Evolutionary conservation across 2,329 filamentous ascomycete species (phyloP).

Genomic region (Ophiostoma sp.): DNA sequence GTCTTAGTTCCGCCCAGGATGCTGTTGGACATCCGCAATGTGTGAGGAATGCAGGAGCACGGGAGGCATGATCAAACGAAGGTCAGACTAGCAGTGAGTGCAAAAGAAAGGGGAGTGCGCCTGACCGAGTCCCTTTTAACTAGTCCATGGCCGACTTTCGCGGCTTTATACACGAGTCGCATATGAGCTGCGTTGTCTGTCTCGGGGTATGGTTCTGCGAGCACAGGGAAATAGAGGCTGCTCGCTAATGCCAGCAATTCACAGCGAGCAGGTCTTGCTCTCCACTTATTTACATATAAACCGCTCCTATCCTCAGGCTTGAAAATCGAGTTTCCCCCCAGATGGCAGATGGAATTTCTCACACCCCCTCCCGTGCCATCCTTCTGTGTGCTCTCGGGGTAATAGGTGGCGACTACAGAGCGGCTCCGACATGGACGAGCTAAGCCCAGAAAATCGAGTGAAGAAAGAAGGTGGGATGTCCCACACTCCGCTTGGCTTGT

Average conservation of each 20-base stretch:
- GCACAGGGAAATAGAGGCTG: background rate
- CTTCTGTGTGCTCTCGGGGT: constrained; percentile 11
- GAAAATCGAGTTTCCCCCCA: background rate
- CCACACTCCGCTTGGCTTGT: background rate
- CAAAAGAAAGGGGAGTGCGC: no score
- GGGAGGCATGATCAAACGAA: no score
- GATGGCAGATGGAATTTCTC: constrained; percentile 1
- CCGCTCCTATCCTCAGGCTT: background rate
- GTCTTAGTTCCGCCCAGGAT: constrained; percentile 15
- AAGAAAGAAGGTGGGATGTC: background rate
- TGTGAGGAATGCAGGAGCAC: background rate
- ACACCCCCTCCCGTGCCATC: constrained; percentile 1
- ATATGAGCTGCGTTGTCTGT: background rate
- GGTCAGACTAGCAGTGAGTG: no score
- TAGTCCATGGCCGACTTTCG: no score
- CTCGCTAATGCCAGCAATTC: background rate
- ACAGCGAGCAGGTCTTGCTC: background rate
- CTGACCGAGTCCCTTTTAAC: no score
- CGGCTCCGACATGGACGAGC: constrained; percentile 19
- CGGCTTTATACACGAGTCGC: no score
- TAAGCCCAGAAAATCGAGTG: constrained; percentile 1
- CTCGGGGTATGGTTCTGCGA: background rate
- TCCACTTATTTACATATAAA: background rate
- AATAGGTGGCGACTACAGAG: constrained; percentile 22
- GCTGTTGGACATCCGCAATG: constrained; percentile 15